Percentiles rank a stretch among this genome's conserved stretches.
phyloP scores from a whole-genome alignment of 2,329 filamentous ascomycete species.

The Colletotrichum salicis region DNA sequence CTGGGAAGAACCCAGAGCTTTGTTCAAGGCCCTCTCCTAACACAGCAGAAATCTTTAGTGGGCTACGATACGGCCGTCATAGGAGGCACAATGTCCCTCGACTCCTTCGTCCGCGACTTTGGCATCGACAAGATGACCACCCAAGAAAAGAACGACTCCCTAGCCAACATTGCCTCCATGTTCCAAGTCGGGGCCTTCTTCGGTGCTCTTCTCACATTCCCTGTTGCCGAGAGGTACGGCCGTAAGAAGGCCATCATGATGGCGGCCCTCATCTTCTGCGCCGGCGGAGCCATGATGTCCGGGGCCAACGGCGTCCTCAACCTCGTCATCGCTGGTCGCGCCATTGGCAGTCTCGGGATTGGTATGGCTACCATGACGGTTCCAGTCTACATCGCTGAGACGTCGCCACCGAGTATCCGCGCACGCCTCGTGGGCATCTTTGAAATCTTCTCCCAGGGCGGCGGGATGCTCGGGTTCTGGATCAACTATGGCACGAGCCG shows the following conservation, averaged over 20 bases:
- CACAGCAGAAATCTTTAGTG: slow-evolving; percentile 37
- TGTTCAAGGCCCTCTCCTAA: too few species aligned
- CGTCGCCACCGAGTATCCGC: slow-evolving; percentile 59
- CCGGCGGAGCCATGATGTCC: slow-evolving; percentile 49
- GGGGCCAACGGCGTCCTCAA: slow-evolving; percentile 45
- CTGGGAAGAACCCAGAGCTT: too few species aligned
- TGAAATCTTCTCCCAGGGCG: slow-evolving; percentile 58
- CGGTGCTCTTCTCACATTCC: slow-evolving; percentile 53
- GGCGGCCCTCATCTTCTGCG: slow-evolving; percentile 53
- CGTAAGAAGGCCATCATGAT: slow-evolving; percentile 59
- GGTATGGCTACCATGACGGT: slow-evolving; percentile 61
- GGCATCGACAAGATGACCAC: slow-evolving; percentile 41
- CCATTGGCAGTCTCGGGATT: slow-evolving; percentile 62
- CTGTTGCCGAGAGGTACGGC: slow-evolving; percentile 59
- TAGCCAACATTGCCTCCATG: slow-evolving; percentile 44
- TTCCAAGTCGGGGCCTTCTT: slow-evolving; percentile 44
- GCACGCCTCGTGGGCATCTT: slow-evolving; percentile 63
- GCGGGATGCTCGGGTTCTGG: slow-evolving; percentile 59
- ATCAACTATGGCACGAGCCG: slow-evolving; percentile 43
- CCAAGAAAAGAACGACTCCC: slow-evolving; percentile 44
- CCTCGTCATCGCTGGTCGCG: slow-evolving; percentile 58
- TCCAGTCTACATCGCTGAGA: slow-evolving; percentile 55
- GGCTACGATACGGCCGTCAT: slow-evolving; percentile 53
- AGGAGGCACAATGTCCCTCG: slow-evolving; percentile 51
- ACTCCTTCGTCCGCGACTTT: slow-evolving; percentile 50